Evolutionary conservation across 805 yeast species (phyloP).

Genomic region (Pichia kluyveri): DNA sequence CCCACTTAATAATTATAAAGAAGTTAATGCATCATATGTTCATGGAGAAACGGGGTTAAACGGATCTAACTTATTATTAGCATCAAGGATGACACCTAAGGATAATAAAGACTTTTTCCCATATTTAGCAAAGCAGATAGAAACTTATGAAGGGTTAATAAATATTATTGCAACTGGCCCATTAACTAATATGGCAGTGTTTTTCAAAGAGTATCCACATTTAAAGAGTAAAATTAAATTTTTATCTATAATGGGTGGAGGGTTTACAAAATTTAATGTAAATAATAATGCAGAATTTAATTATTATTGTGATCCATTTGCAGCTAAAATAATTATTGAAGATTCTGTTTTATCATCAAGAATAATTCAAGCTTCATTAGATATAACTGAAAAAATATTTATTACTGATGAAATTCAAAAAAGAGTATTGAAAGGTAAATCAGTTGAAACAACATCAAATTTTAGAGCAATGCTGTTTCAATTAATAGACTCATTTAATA

Average conservation of each 20-base stretch:
- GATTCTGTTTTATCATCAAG: conserved; percentile 39
- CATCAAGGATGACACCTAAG: conserved; percentile 26
- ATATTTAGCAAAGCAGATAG: conserved; percentile 14
- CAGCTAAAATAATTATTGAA: conserved; percentile 50
- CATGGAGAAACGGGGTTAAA: conserved; percentile 75
- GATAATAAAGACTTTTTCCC: conserved; percentile 17
- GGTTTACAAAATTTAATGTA: conserved; percentile 24
- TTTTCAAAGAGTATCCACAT: conserved; percentile 49
- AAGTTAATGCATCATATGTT: conserved; percentile 45
- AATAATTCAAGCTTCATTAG: conserved; percentile 52
- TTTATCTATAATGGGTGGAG: conserved; percentile 76
- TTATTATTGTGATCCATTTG: conserved; percentile 64
- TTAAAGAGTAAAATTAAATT: conserved; percentile 37
- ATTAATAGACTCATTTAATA: conserved; percentile 41
- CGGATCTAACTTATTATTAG: conserved; percentile 56
- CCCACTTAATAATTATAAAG: conserved; percentile 46
- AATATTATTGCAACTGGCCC: conserved; percentile 71
- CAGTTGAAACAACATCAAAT: conserved; percentile 25
- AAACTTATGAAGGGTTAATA: conserved; percentile 36
- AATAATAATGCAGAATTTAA: conserved; percentile 60
- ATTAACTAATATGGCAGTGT: conserved; percentile 57
- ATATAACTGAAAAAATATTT: conserved; percentile 59
- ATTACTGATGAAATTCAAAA: conserved; percentile 36
- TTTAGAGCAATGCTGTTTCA: conserved; percentile 49
- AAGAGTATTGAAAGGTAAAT: conserved; percentile 29